Base-by-base conservation (phyloP, 768 basidiomycete genomes). In the Termitomyces sp. region DNA sequence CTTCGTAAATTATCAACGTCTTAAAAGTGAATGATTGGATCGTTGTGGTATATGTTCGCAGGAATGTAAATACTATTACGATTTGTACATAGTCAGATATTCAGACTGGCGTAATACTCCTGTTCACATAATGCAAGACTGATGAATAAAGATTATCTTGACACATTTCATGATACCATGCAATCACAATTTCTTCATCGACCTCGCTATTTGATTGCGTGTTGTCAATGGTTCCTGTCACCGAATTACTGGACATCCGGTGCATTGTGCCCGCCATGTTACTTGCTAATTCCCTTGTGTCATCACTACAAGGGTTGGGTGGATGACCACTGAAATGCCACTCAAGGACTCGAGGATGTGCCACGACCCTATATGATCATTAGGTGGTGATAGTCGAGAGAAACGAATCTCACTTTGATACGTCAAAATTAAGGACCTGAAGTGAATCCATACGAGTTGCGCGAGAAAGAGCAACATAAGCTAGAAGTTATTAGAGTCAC, bases 381-480 rank as follows among this genome's bases (percentile, higher is more conserved):
- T 59, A 16, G 52, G 21, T 55, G 27, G 48, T 11, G 8, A 41
- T 23, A 50, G 8, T 25, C 23, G 19, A 56, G 34, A 46, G 32
- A 50, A 21, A 41, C 21, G 19, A 40, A 40, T 37, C 82, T 40
- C 63, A 85, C 86, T 82, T 89, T 41, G 68, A 65, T 0, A 79
- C 67, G 61, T 84, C 69, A 64, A 90, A 91, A 61, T 81, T 81
- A 21, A 81, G 68, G 8, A 91, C 82, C 63, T 91, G 80, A 14
- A 91, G 73, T 3, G 76, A 73, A 21, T 79, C 77, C 77, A 88
- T 78, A 17, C 70, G 79, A 1, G 84, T 89, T n/a, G 88, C 89
- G 11, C 89, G 81, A 16, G 88, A 90, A 41, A 89, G 78, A 3
- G 85, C 85, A 23, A 89, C 86, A 63, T 87, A 88, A 2, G 84